A percentile compares a stretch with the other conserved stretches of the same genome.
Conservation (phyloP, 805 yeast species). For the Candida maesae region DNA sequence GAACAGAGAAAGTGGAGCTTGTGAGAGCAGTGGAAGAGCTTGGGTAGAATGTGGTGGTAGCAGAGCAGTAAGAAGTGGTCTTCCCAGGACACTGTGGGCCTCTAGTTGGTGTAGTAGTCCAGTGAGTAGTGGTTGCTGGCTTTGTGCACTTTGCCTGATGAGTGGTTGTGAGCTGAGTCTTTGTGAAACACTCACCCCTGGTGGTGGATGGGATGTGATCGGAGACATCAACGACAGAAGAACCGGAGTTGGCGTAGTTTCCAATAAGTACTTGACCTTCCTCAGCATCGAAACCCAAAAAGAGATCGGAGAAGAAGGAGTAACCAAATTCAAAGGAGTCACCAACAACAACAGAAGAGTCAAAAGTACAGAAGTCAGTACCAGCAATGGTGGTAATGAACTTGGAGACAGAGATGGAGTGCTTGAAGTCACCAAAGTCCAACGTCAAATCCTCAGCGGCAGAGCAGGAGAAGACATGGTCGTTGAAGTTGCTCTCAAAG, state of each 20-base stretch:
- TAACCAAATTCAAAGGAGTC: conserved; percentile 17
- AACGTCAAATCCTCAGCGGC: conserved; percentile 10
- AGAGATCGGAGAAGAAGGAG: conserved; percentile 15
- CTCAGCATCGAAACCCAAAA: conserved; percentile 17
- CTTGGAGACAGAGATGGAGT: conserved; percentile 10
- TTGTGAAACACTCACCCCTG: conserved; percentile 5
- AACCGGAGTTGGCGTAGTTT: conserved; percentile 11
- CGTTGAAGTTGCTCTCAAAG: conserved; percentile 10
- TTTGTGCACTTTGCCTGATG: conserved; percentile 3
- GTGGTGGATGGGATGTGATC: conserved; percentile 8
- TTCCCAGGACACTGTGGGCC: conserved; percentile 5
- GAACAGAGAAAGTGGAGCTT: conserved; percentile 18
- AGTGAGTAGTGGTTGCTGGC: conserved; percentile 11
- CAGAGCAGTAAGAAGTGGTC: not conserved
- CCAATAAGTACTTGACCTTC: conserved; percentile 16
- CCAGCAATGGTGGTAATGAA: conserved; percentile 11
- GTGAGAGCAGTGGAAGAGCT: not conserved
- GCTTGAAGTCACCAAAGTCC: conserved; percentile 17
- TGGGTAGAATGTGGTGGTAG: not conserved
- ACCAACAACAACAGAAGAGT: conserved; percentile 7
- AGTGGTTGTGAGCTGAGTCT: conserved; percentile 7
- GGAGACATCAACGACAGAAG: conserved; percentile 9
- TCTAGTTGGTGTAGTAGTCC: conserved; percentile 3
- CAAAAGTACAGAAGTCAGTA: conserved; percentile 17
- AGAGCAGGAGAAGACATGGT: conserved; percentile 16